These are phyloP conservation scores for Cunninghamia lanceolata DNA, from an alignment of 75 land plant genomes.

Conservation along the genomic window DNA sequence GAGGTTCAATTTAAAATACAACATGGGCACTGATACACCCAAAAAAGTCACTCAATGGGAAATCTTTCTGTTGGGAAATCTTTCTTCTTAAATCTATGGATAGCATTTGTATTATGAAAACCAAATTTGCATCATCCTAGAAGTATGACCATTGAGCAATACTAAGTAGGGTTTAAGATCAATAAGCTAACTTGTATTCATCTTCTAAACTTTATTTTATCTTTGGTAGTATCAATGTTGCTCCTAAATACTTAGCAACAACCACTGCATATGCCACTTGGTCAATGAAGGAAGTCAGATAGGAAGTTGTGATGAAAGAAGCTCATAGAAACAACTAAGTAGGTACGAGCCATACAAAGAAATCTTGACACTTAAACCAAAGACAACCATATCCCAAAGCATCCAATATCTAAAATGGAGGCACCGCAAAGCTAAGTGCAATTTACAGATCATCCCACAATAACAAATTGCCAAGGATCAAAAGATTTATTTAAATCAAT, in stretches of 20 bases:
- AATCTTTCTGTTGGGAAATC: too few species aligned
- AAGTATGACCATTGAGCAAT: neutral
- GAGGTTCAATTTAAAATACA: neutral
- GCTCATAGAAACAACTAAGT: too few species aligned
- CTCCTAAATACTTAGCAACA: conserved; percentile 69
- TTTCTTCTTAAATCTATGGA: neutral
- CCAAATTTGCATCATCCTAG: neutral
- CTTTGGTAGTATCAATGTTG: conserved; percentile 75
- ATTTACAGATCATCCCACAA: neutral
- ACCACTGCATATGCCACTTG: conserved; percentile 84
- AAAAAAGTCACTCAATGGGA: neutral
- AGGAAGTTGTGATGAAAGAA: neutral
- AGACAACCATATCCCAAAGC: neutral
- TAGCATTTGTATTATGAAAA: neutral
- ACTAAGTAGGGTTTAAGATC: neutral
- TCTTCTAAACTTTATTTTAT: conserved; percentile 56
- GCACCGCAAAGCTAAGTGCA: neutral
- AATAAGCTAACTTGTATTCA: conserved; percentile 45
- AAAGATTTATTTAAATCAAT: neutral
- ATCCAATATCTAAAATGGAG: neutral
- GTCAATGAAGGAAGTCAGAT: conserved; percentile 1
- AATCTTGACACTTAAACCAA: neutral
- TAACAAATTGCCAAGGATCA: neutral
- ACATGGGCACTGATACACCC: neutral
- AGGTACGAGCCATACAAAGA: neutral